Conservation (phyloP, 208 protist species). For the Leishmania amazonensis region DNA sequence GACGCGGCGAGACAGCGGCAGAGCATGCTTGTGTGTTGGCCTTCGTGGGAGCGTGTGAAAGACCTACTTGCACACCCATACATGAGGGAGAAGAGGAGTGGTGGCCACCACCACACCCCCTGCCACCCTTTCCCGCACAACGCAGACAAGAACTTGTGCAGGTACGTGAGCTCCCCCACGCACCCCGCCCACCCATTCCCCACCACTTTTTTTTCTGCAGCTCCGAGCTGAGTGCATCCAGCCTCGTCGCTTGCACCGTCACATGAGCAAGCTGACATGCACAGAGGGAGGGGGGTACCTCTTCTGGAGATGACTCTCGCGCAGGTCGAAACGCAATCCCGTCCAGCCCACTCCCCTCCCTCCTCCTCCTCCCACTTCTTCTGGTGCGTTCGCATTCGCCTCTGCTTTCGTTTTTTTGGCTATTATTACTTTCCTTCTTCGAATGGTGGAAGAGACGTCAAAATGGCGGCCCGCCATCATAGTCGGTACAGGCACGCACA, state of each 20-base stretch:
- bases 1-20: not conserved
- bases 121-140: not conserved
- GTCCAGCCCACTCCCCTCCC: not conserved
- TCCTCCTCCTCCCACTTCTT: not conserved
- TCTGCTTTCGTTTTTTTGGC: not conserved
- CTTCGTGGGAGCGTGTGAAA: not conserved
- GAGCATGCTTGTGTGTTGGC: not conserved
- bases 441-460: not conserved
- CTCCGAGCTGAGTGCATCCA: not conserved
- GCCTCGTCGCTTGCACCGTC: not conserved
- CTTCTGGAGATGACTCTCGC: not conserved
- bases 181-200: not conserved
- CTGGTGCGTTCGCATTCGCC: not conserved
- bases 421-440: not conserved
- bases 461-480: not conserved
- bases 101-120: not conserved
- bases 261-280: not conserved
- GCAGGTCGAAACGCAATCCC: not conserved
- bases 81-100: not conserved
- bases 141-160: not conserved
- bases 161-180: not conserved
- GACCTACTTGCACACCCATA: not conserved
- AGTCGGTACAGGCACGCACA: not conserved
- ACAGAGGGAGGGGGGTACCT: not conserved
- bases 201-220: not conserved